Percentiles rank a stretch among this genome's conserved stretches.
Conservation (phyloP, 164 flowering plant species). For the Magnolia officinalis region DNA sequence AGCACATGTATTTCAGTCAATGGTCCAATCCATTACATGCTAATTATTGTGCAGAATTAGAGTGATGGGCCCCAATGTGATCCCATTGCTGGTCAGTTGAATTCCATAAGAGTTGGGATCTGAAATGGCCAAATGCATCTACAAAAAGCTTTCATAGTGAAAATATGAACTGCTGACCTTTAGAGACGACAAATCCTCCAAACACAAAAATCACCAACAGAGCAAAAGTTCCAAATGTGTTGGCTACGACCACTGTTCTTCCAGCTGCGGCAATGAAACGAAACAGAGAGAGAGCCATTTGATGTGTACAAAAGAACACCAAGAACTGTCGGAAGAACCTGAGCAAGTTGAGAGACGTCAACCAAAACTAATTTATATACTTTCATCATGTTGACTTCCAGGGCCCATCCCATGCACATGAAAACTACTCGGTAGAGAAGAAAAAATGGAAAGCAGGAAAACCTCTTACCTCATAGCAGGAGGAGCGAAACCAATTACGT, state of each 20-base stretch:
- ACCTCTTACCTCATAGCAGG: conserved; percentile 33
- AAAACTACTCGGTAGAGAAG: neutral
- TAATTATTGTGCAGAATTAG: neutral
- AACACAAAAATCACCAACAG: conserved; percentile 50
- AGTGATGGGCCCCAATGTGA: neutral
- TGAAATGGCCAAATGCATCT: neutral
- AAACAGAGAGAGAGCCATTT: conserved; percentile 52
- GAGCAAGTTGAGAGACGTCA: conserved; percentile 7
- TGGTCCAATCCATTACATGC: too few species aligned
- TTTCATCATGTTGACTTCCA: neutral
- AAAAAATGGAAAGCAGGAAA: neutral
- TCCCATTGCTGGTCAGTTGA: neutral
- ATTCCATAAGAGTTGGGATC: neutral
- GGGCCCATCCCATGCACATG: neutral
- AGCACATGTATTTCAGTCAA: neutral
- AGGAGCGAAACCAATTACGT: conserved; percentile 56
- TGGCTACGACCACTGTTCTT: conserved; percentile 43
- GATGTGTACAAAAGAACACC: conserved; percentile 41
- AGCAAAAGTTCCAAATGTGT: conserved; percentile 43
- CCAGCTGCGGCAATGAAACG: conserved; percentile 58
- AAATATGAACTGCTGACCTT: conserved; percentile 31
- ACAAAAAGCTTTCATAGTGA: neutral
- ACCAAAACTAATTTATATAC: conserved; percentile 1
- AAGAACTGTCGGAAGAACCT: conserved; percentile 51
- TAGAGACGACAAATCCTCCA: conserved; percentile 60